A percentile compares a stretch with the other conserved stretches of the same genome.
phyloP scores from a whole-genome alignment of 2,329 filamentous ascomycete species.

The Aspergillus ochraceoroseus region DNA sequence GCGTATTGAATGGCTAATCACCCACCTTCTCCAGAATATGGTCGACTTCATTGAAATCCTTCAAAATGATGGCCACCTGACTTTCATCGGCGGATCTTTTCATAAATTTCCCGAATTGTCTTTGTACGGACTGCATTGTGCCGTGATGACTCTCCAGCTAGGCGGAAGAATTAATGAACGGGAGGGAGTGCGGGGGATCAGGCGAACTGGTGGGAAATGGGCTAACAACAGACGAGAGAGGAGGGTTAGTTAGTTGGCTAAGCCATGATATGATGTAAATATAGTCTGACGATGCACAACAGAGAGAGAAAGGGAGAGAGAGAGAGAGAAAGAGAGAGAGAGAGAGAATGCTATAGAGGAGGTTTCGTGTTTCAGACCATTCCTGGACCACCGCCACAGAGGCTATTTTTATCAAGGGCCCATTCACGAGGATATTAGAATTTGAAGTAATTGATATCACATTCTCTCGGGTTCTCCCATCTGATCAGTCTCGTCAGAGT shows the following conservation, averaged over 20 bases:
- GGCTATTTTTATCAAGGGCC: conserved; percentile 12
- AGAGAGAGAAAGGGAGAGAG: not conserved
- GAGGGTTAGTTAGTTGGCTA: no score
- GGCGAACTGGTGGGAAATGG: no score
- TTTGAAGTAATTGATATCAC: no score
- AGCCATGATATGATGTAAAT: no score
- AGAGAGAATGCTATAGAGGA: not conserved
- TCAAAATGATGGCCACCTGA: conserved; percentile 67
- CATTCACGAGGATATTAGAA: no score
- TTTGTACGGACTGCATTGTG: conserved; percentile 54
- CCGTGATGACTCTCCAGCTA: not conserved
- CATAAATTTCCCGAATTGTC: conserved; percentile 68
- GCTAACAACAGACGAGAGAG: no score
- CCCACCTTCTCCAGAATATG: conserved; percentile 65
- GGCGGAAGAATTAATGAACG: not conserved
- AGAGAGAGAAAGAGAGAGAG: not conserved
- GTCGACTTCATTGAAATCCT: conserved; percentile 76
- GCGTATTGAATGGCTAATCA: conserved; percentile 13
- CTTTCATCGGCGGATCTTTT: conserved; percentile 69
- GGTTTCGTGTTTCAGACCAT: conserved; percentile 9
- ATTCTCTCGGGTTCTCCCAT: no score
- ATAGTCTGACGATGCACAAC: no score
- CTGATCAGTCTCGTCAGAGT: no score
- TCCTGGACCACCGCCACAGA: conserved; percentile 12
- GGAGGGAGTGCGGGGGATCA: not conserved